A percentile compares a stretch with the other conserved stretches of the same genome.
These are phyloP conservation scores for Eutreptiella sp. DNA, from an alignment of 208 protist species.

Conservation along the genomic window DNA sequence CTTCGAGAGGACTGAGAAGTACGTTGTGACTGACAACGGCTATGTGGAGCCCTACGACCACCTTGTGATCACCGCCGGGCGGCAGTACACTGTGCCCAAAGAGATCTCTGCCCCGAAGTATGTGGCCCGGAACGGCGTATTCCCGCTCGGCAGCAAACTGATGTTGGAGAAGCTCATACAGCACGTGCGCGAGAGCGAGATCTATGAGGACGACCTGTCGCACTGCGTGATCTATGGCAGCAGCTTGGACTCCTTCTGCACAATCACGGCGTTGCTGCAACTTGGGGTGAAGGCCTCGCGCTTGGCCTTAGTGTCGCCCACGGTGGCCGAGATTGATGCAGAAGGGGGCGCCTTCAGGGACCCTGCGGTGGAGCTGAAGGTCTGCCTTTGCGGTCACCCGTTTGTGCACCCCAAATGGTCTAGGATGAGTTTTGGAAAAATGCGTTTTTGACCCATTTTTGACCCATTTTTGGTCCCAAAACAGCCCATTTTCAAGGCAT, in stretches of 20 bases:
- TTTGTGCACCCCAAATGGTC: slow-evolving; percentile 2
- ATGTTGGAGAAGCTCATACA: slow-evolving; percentile 54
- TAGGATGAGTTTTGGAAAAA: slow-evolving; percentile 14
- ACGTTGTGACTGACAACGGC: slow-evolving; percentile 66
- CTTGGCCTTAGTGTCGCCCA: slow-evolving; percentile 59
- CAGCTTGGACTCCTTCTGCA: slow-evolving; percentile 59
- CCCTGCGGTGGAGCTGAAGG: slow-evolving; percentile 42
- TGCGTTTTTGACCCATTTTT: slow-evolving; percentile 4
- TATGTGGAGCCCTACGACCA: slow-evolving; percentile 79
- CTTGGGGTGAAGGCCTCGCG: slow-evolving; percentile 64
- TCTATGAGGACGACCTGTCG: slow-evolving; percentile 48
- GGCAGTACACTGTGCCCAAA: slow-evolving; percentile 67
- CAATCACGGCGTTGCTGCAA: slow-evolving; percentile 51
- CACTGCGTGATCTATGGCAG: slow-evolving; percentile 78
- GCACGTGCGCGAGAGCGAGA: slow-evolving; percentile 51
- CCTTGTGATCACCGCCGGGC: slow-evolving; percentile 66
- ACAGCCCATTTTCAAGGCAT: too few relatives aligned
- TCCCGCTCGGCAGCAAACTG: slow-evolving; percentile 52
- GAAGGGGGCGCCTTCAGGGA: slow-evolving; percentile 51
- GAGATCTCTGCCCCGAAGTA: slow-evolving; percentile 42
- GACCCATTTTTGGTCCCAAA: too few relatives aligned
- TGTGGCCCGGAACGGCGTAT: slow-evolving; percentile 46
- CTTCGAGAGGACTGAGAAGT: slow-evolving; percentile 67
- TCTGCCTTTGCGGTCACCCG: slow-evolving; percentile 2
- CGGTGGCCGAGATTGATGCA: slow-evolving; percentile 29